Conservation (phyloP, 2,329 filamentous ascomycete species). For the Aspergillus amoenus region DNA sequence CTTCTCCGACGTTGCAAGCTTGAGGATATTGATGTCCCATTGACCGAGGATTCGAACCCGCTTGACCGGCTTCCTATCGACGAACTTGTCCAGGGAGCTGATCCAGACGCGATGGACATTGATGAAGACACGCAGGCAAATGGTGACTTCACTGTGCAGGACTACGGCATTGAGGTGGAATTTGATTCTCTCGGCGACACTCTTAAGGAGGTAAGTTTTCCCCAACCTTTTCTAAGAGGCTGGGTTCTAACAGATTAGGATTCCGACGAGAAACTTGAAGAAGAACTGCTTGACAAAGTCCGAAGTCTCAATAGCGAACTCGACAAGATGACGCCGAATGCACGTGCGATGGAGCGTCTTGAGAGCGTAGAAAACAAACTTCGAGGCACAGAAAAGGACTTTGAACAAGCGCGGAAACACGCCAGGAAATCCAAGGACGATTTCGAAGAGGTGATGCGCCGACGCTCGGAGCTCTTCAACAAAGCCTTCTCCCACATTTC, state of each 20-base stretch:
- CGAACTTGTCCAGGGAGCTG: constrained; percentile 69
- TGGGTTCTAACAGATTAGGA: constrained; percentile 49
- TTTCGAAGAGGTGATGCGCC: constrained; percentile 78
- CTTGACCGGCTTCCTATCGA: constrained; percentile 86
- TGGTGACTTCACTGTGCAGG: constrained; percentile 64
- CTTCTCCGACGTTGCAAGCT: constrained; percentile 86
- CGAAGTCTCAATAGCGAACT: constrained; percentile 71
- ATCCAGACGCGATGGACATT: constrained; percentile 89
- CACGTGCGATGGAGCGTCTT: constrained; percentile 89
- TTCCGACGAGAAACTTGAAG: constrained; percentile 69
- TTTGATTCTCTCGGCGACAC: constrained; percentile 81
- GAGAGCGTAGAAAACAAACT: constrained; percentile 82
- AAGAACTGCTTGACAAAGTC: constrained; percentile 75
- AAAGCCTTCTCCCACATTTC: constrained; percentile 94
- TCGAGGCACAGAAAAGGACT: constrained; percentile 82
- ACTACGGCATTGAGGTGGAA: constrained; percentile 88
- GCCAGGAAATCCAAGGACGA: constrained; percentile 75
- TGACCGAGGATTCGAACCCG: constrained; percentile 66
- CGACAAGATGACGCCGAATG: constrained; percentile 94
- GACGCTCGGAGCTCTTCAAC: constrained; percentile 88
- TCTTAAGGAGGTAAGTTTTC: constrained; percentile 66
- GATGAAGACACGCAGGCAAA: constrained; percentile 64
- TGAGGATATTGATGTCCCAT: constrained; percentile 84
- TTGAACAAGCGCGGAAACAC: constrained; percentile 74
- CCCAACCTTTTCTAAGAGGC: too few relatives aligned